phyloP scores from a whole-genome alignment of 1,284 basidiomycete species.

The Austroboletus rostrupii region DNA sequence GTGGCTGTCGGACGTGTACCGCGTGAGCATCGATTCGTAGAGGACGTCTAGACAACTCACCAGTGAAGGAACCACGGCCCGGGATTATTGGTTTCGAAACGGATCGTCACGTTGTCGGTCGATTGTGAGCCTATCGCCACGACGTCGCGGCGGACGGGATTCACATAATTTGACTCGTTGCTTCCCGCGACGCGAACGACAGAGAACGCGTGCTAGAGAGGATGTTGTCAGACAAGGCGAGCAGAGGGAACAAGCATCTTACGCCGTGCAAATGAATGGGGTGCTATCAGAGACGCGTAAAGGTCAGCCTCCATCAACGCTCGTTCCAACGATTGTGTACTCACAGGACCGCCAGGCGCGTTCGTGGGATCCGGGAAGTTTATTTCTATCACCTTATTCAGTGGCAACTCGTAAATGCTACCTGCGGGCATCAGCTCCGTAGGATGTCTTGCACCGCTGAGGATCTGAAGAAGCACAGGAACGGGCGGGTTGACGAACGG shows the following conservation, averaged over 20 bases:
- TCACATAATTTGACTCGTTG: not conserved
- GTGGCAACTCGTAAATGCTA: constrained; percentile 30
- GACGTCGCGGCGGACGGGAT: not conserved
- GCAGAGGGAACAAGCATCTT: constrained; percentile 1
- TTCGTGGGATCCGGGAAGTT: constrained; percentile 22
- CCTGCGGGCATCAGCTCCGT: constrained; percentile 28
- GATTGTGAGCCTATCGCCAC: not conserved
- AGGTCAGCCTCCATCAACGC: not conserved
- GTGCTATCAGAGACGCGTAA: constrained; percentile 25
- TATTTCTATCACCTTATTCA: constrained; percentile 33
- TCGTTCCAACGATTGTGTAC: constrained; percentile 2
- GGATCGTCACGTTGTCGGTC: not conserved
- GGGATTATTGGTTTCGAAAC: not conserved
- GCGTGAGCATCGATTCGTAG: no score
- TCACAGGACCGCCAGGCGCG: constrained; percentile 33
- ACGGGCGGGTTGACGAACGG: constrained; percentile 23
- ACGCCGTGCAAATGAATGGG: constrained; percentile 36
- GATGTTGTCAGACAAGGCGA: not conserved
- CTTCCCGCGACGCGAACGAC: not conserved
- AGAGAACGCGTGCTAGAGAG: not conserved
- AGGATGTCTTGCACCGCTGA: constrained; percentile 22
- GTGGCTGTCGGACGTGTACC: no score
- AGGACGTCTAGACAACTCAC: not conserved
- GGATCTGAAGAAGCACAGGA: constrained; percentile 1
- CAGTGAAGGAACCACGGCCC: not conserved